Evolutionary conservation across 73 alveolate species (phyloP).

Genomic region (Stentor coeruleus): DNA sequence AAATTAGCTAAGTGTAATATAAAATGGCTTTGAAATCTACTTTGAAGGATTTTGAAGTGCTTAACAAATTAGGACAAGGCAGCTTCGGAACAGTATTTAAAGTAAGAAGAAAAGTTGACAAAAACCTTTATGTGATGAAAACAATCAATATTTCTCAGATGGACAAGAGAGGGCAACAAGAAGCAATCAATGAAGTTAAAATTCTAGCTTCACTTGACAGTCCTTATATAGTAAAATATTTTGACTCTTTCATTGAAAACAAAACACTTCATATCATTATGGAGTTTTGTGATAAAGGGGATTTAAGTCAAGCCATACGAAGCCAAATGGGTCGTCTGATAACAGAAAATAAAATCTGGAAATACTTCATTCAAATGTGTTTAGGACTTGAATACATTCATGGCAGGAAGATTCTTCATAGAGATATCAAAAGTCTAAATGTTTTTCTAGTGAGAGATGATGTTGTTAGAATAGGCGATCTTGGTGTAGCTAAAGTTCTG

Average conservation of each 20-base stretch:
- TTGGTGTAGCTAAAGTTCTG: constrained; percentile 96
- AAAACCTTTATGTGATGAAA: constrained; percentile 68
- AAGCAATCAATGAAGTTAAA: constrained; percentile 95
- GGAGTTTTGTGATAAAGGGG: constrained; percentile 99
- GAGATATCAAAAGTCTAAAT: constrained; percentile 97
- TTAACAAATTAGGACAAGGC: constrained; percentile 94
- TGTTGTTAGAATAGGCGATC: constrained; percentile 95
- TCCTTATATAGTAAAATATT: constrained; percentile 95
- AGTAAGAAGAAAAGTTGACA: constrained; percentile 64
- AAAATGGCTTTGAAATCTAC: no score
- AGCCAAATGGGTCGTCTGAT: constrained; percentile 85
- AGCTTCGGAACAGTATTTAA: constrained; percentile 93
- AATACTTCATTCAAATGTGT: constrained; percentile 92
- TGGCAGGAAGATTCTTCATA: constrained; percentile 94
- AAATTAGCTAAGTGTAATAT: no score
- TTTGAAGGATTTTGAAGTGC: constrained; percentile 93
- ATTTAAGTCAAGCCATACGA: constrained; percentile 88
- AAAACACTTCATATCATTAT: constrained; percentile 89
- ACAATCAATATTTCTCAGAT: constrained; percentile 91
- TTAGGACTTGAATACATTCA: constrained; percentile 95
- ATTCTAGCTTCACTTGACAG: constrained; percentile 86
- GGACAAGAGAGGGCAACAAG: constrained; percentile 88
- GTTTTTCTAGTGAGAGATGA: constrained; percentile 90
- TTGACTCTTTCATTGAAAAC: constrained; percentile 96
- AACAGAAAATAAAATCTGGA: constrained; percentile 82